phyloP scores from a whole-genome alignment of 2,329 filamentous ascomycete species.

The Beauveria sp. region DNA sequence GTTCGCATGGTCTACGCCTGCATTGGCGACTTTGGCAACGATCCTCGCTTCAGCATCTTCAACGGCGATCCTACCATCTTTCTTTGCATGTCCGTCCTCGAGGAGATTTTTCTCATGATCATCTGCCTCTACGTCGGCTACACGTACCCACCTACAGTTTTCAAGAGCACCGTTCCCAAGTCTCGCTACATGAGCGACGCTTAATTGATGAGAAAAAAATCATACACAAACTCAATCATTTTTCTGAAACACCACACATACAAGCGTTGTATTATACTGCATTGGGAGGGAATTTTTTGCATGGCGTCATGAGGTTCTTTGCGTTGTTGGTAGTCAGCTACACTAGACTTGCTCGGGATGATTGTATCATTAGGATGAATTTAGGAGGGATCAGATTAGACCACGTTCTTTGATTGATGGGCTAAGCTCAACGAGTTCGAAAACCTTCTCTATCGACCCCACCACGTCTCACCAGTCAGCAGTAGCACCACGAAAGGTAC shows the following conservation, averaged over 20 bases:
- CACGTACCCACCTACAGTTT: constrained; percentile 8
- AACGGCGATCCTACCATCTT: constrained; percentile 14
- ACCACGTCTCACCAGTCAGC: too few species aligned
- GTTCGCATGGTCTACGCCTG: constrained; percentile 14
- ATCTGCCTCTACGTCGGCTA: constrained; percentile 13
- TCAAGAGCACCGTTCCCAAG: background rate
- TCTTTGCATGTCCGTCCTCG: constrained; percentile 14
- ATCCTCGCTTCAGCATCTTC: constrained; percentile 12
- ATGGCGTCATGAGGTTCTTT: too few species aligned
- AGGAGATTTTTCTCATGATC: constrained; percentile 13
- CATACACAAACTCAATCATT: too few species aligned
- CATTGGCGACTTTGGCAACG: constrained; percentile 12
- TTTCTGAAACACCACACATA: background rate
- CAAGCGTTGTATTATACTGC: background rate
- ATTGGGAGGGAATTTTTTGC: too few species aligned
- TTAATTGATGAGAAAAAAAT: background rate
- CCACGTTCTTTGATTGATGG: too few species aligned
- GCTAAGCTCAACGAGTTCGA: too few species aligned
- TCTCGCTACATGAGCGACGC: constrained; percentile 4
- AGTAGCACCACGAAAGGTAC: too few species aligned
- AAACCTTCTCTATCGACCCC: too few species aligned
- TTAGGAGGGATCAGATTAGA: too few species aligned
- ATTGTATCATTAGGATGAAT: too few species aligned
- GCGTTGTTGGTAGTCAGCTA: too few species aligned
- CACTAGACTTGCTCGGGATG: too few species aligned